Percentiles rank a stretch among this genome's conserved stretches.
Conservation (phyloP, 108 stramenopile species). For the Nannochloropsis gaditana region DNA sequence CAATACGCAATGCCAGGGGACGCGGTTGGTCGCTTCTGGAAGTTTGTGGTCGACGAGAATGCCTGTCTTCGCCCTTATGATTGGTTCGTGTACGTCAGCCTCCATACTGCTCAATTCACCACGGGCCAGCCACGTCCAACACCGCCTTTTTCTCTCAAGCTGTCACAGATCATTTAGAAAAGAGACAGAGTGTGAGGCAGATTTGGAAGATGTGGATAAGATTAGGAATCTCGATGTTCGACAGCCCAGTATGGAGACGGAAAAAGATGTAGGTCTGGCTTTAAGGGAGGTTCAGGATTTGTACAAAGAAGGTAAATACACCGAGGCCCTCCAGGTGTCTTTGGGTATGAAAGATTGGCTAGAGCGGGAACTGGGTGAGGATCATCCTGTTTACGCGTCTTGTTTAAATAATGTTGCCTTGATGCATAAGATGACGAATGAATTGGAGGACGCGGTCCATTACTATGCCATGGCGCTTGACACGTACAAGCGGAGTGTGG, state of each 20-base stretch:
- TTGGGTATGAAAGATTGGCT: constrained; percentile 17
- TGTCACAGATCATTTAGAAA: too few species aligned
- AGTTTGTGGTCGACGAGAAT: too few species aligned
- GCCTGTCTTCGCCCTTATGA: too few species aligned
- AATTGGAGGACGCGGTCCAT: constrained; percentile 6
- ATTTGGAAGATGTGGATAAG: too few species aligned
- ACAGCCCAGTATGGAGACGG: neutral
- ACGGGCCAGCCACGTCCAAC: too few species aligned
- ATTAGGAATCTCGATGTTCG: neutral
- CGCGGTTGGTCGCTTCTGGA: too few species aligned
- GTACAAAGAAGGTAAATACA: neutral
- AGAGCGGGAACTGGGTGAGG: neutral
- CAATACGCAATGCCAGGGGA: too few species aligned
- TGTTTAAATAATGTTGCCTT: constrained; percentile 15
- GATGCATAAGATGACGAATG: constrained; percentile 16
- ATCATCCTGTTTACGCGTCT: neutral
- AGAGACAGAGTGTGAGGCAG: too few species aligned
- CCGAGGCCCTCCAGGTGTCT: neutral
- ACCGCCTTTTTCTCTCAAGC: too few species aligned
- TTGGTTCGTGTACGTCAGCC: too few species aligned
- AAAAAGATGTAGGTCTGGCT: neutral
- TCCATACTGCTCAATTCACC: too few species aligned
- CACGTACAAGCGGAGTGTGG: neutral
- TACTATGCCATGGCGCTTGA: constrained; percentile 13
- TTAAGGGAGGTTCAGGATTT: neutral